Evolutionary conservation across 1,284 basidiomycete species (phyloP).

Genomic region (Ceratobasidium sp.): DNA sequence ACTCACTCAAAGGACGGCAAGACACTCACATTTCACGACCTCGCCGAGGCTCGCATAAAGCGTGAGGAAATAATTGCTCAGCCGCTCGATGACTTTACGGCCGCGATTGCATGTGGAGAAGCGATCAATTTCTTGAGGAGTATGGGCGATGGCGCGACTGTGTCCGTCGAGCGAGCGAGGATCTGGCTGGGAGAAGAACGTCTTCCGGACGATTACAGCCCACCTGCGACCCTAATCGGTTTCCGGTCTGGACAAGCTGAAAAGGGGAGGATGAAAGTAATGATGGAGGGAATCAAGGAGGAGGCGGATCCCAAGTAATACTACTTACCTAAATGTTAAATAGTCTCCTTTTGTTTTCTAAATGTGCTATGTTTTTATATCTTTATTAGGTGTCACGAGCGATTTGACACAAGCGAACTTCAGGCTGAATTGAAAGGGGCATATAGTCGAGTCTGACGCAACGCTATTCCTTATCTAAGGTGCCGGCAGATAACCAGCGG

Average conservation of each 20-base stretch:
- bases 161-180: not conserved
- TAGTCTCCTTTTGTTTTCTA: too few species aligned
- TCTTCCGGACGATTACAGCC: constrained; percentile 9
- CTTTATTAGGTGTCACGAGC: too few species aligned
- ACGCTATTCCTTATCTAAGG: too few species aligned
- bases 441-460: too few species aligned
- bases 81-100: constrained; percentile 21
- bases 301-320: constrained; percentile 1
- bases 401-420: too few species aligned
- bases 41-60: constrained; percentile 12
- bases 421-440: too few species aligned
- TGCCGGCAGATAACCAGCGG: too few species aligned
- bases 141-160: constrained; percentile 14
- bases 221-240: not conserved
- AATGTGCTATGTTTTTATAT: too few species aligned
- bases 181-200: constrained; percentile 14
- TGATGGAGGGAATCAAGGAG: constrained; percentile 12
- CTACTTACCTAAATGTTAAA: too few species aligned
- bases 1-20: constrained; percentile 7
- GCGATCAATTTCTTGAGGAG: constrained; percentile 9
- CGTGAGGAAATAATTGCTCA: not conserved
- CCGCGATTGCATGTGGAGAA: not conserved
- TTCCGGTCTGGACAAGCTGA: constrained; percentile 10
- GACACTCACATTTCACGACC: constrained; percentile 4
- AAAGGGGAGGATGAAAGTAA: constrained; percentile 15